Evolutionary conservation across 2,329 filamentous ascomycete species (phyloP).

Genomic region (Trichoderma afroharzianum): DNA sequence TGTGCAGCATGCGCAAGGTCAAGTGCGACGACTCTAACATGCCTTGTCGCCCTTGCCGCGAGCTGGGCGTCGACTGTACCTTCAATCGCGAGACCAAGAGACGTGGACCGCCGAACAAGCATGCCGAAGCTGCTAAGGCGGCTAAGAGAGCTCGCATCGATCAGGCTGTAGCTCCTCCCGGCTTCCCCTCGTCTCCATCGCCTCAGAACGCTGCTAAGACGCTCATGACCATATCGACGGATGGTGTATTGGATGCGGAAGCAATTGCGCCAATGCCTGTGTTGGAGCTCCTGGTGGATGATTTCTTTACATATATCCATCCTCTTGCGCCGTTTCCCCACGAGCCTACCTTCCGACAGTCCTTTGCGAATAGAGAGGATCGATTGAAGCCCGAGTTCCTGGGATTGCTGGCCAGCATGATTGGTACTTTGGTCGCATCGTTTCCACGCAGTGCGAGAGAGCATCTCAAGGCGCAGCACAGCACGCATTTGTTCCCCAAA

Average conservation of each 20-base stretch:
- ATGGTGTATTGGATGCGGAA: slow-evolving; percentile 56
- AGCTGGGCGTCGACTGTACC: slow-evolving; percentile 57
- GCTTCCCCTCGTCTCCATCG: slow-evolving; percentile 35
- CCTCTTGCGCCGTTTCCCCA: slow-evolving; percentile 75
- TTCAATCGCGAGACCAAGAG: slow-evolving; percentile 56
- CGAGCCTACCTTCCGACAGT: slow-evolving; percentile 70
- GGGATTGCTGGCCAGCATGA: slow-evolving; percentile 70
- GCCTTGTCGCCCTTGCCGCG: slow-evolving; percentile 55
- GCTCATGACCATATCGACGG: slow-evolving; percentile 43
- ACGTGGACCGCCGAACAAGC: slow-evolving; percentile 57
- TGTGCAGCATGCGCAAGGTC: slow-evolving; percentile 60
- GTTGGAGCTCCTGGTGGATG: slow-evolving; percentile 67
- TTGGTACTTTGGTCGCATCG: slow-evolving; percentile 68
- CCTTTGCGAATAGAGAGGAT: slow-evolving; percentile 65
- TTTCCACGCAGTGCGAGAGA: slow-evolving; percentile 69
- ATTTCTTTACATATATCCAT: slow-evolving; percentile 81
- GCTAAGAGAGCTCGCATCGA: slow-evolving; percentile 47
- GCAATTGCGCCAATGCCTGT: slow-evolving; percentile 67
- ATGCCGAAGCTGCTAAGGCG: slow-evolving; percentile 53
- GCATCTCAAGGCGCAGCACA: slow-evolving; percentile 63
- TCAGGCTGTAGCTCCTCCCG: slow-evolving; percentile 17
- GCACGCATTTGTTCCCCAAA: slow-evolving; percentile 62
- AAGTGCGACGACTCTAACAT: slow-evolving; percentile 56
- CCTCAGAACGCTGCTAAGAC: slow-evolving; percentile 48
- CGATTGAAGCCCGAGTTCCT: slow-evolving; percentile 64